Conservation (phyloP, 225 moss, liverwort and hornwort genomes). For the Physcomitrium patens region DNA sequence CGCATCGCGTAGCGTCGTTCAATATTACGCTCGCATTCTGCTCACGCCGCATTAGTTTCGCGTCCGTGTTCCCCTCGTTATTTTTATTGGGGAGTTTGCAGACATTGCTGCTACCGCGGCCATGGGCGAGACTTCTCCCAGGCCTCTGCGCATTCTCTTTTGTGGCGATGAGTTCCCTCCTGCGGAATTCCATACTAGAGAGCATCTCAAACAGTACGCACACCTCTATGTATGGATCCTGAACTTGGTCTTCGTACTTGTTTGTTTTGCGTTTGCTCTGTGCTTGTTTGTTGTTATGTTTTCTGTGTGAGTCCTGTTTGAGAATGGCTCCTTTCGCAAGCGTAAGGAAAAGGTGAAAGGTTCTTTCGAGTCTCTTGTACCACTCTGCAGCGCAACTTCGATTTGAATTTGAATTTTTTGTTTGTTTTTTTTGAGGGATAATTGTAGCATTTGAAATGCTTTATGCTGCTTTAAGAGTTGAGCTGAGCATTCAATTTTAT, state of each 20-base stretch:
- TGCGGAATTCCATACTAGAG: constrained; percentile 29
- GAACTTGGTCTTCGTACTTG: background rate
- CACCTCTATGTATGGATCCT: constrained; percentile 34
- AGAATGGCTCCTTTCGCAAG: no score
- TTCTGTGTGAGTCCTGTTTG: background rate
- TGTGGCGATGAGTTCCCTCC: constrained; percentile 43
- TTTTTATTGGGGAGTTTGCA: no score
- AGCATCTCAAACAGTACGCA: constrained; percentile 35
- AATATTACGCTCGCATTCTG: no score
- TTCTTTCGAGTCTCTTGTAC: no score
- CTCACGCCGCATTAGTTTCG: no score
- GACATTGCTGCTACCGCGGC: no score
- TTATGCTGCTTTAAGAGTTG: background rate
- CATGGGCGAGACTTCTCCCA: constrained; percentile 7
- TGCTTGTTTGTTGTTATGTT: no score
- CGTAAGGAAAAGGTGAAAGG: no score
- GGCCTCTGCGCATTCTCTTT: constrained; percentile 44
- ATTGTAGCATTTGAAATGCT: background rate
- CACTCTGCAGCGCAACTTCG: background rate
- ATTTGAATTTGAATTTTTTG: background rate
- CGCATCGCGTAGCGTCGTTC: no score
- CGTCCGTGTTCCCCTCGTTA: no score
- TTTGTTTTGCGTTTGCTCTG: no score
- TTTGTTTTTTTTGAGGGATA: background rate
- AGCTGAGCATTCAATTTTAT: background rate